Evolutionary conservation across 2,329 filamentous ascomycete species (phyloP), one percentile per base, ranked within the genome.

Genomic region (Nemania serpens): DNA sequence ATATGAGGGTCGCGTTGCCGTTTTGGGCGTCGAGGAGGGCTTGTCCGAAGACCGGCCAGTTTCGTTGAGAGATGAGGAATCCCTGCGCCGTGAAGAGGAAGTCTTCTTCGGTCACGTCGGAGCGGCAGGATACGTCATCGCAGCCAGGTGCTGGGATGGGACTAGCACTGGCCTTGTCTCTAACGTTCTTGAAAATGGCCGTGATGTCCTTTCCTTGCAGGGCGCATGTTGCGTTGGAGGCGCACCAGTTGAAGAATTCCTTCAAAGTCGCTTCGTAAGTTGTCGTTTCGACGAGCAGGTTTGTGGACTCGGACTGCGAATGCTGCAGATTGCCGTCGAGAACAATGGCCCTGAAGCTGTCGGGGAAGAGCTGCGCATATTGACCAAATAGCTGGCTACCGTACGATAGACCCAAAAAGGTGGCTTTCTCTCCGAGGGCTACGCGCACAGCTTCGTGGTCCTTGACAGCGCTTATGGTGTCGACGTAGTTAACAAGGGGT

Each of bases 271-370:
- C 63, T 48, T 76, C 74, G 68, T 78, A 79, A 2, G 75, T 69
- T 1, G 70, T 67, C 5, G 72, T 59, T 67, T 78, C 77, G 34
- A 72, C 73, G 2, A 74, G 66, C 1, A 78, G 52, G 36, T 75
- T 74, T 5, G 71, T 67, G 2, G 73, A 61, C 60, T 76, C 74
- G 29, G 69, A 62, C 49, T 75, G 73, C 1, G 74, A 74, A 64
- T 78, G 78, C 65, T 81, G 77, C 34, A 79, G 58, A 34, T 76
- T 74, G 20, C 78, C 79, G 69, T 82, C 79, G n/a, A 82, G 72
- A 0, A 72, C 75, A 63, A 81, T 73, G 2, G 75, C 70, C 6
- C 79, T 68, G 55, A 81, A 71, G 33, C 75, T 76, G 11, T 77
- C 64, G 3, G 80, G 79, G 65, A 75, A 82, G 1, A 81, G 70